These are phyloP conservation scores for Monosporascus sp. DNA, from an alignment of 2,329 filamentous ascomycete genomes.

Conservation along the genomic window DNA sequence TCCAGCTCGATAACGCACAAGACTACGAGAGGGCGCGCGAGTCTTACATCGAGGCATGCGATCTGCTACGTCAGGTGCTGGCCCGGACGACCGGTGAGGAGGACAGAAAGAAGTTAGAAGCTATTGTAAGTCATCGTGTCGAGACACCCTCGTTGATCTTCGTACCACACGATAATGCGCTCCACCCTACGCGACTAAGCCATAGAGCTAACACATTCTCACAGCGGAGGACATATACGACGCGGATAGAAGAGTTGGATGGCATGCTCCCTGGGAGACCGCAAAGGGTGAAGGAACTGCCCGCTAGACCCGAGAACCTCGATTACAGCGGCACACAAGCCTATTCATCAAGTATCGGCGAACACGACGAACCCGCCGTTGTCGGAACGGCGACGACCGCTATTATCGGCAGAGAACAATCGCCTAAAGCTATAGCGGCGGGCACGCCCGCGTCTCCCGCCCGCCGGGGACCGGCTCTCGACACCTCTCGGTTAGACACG, in stretches of 20 bases:
- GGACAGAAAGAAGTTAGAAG: constrained; percentile 84
- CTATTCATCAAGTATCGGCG: constrained; percentile 33
- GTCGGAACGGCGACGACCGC: constrained; percentile 44
- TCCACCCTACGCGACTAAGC: too few relatives aligned
- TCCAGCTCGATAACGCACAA: constrained; percentile 91
- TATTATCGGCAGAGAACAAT: constrained; percentile 41
- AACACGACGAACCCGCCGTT: constrained; percentile 37
- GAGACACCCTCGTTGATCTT: too few relatives aligned
- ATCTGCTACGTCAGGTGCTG: constrained; percentile 82
- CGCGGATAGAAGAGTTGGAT: constrained; percentile 80
- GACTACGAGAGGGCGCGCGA: constrained; percentile 89
- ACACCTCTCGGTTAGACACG: constrained; percentile 19
- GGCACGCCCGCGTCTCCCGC: constrained; percentile 11
- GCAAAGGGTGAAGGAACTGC: constrained; percentile 68
- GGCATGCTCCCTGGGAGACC: constrained; percentile 57
- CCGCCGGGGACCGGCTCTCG: constrained; percentile 15
- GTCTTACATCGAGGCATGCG: constrained; percentile 87
- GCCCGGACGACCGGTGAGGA: constrained; percentile 77
- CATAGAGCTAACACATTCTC: constrained; percentile 5
- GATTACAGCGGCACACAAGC: constrained; percentile 38
- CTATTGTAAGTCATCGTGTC: constrained; percentile 64
- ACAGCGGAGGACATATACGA: constrained; percentile 83
- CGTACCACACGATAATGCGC: too few relatives aligned
- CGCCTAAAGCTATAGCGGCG: constrained; percentile 2
- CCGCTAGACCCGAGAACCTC: constrained; percentile 61